Base-by-base conservation (phyloP, 331 rosid species). In the Rosa hybrid region DNA sequence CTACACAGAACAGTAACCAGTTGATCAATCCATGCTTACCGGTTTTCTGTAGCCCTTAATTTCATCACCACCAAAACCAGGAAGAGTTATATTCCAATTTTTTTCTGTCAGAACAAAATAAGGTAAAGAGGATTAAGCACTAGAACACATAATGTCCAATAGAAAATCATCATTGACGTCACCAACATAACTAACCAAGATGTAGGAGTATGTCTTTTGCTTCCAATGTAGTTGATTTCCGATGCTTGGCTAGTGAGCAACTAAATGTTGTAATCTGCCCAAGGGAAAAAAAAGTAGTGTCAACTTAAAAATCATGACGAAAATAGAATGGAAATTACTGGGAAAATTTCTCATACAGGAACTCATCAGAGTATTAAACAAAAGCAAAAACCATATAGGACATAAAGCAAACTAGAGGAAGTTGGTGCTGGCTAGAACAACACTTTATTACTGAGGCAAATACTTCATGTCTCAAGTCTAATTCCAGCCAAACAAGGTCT, bases 1-100 rank as follows among this genome's bases (percentile, higher is more conserved):
- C 71, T 27, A 50, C 67, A 80, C 48, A 77, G 80, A 72, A 34
- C 23, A 80, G 82, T 39, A 70, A 73, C 78, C 64, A 63, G 74
- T 53, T 51, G 49, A 74, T 56, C 65, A 25, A 45, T 20, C 63
- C 30, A 69, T 59, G 81, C 87, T 83, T 80, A 93, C 99, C 57
- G 81, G 96, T 86, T 85, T 95, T 80, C 80, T 91, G 89, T 79
- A 93, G 86, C 90, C 83, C 83, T 95, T 95, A 77, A 95, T 95
- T 84, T 95, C 99, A 73, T 95, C 99, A 42, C 98, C 91, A 56
- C 91, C 92, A 83, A 95, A 95, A 74, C 99, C 99, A 80, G 97
- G 96, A 86, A 96, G 97, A 56, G 91, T 78, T 76, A 96, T 87
- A 82, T 88, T 93, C 99, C 98, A 96, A 82, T 87, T 87, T 83